Percentiles rank a stretch among this genome's conserved stretches.
Conservation (phyloP, 768 basidiomycete species). For the Exidia glandulosa region DNA sequence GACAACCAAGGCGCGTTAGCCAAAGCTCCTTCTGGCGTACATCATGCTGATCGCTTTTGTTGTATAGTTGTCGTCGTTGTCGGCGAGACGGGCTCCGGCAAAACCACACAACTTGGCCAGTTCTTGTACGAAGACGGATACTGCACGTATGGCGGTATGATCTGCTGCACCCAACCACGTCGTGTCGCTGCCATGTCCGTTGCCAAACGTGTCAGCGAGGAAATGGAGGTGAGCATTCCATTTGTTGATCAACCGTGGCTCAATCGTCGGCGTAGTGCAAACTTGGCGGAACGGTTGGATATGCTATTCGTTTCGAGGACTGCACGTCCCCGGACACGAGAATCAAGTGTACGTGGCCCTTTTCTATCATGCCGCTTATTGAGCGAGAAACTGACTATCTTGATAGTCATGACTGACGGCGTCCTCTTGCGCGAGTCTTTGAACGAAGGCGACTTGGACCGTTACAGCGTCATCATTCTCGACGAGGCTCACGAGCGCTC, state of each 20-base stretch:
- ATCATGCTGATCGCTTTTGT: not conserved
- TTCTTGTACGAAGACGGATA: conserved; percentile 98
- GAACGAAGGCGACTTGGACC: conserved; percentile 96
- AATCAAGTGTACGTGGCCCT: conserved; percentile 75
- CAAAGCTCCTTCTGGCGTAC: not conserved
- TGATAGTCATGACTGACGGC: conserved; percentile 94
- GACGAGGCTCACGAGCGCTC: conserved; percentile 99
- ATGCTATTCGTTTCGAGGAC: conserved; percentile 98
- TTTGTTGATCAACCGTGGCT: not conserved
- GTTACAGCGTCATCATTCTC: conserved; percentile 95
- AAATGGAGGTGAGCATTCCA: conserved; percentile 72
- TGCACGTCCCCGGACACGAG: conserved; percentile 89
- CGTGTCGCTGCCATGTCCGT: conserved; percentile 99
- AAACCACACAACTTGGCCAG: conserved; percentile 93
- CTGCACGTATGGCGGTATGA: conserved; percentile 63
- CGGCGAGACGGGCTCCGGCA: conserved; percentile 99
- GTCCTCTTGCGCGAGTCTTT: conserved; percentile 95
- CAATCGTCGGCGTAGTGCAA: conserved; percentile 46
- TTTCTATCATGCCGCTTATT: not conserved
- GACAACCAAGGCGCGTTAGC: conserved; percentile 81
- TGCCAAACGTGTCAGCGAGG: conserved; percentile 99
- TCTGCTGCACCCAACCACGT: conserved; percentile 96
- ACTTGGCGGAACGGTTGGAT: conserved; percentile 84
- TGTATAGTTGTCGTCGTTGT: conserved; percentile 85
- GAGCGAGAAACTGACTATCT: not conserved